A percentile compares a stretch with the other conserved stretches of the same genome.
Evolutionary conservation across 768 basidiomycete genomes (phyloP).

Genomic region (Neoboletus magnificus): DNA sequence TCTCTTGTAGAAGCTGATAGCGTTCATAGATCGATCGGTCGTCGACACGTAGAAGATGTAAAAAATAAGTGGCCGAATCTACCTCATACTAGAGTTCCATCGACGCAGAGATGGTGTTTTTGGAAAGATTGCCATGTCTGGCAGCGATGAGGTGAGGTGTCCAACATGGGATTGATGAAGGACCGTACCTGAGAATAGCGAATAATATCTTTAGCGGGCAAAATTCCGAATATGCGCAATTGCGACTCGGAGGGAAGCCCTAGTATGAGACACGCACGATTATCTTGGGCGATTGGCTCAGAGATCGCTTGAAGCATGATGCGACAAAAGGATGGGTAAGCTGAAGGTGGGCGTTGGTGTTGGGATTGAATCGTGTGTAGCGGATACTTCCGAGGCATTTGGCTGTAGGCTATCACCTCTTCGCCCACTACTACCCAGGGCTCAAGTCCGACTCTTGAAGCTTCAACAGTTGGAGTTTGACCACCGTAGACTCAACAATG

Average conservation of each 20-base stretch:
- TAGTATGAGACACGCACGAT: neutral
- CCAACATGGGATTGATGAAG: neutral
- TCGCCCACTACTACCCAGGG: too few relatives aligned
- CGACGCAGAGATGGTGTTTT: neutral
- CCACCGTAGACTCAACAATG: too few relatives aligned
- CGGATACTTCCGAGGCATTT: too few relatives aligned
- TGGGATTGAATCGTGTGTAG: too few relatives aligned
- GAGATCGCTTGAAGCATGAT: neutral
- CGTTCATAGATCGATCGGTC: neutral
- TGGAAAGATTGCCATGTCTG: neutral
- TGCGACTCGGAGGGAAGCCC: neutral
- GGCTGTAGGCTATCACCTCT: too few relatives aligned
- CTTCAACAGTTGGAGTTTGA: too few relatives aligned
- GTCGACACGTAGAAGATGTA: neutral
- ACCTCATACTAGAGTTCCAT: neutral
- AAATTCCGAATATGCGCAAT: neutral
- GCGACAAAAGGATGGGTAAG: neutral
- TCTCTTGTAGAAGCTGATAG: neutral
- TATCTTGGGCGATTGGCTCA: neutral
- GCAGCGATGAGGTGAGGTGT: neutral
- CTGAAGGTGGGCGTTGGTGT: neutral
- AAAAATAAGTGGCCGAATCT: neutral
- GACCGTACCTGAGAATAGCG: neutral
- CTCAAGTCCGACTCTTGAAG: too few relatives aligned
- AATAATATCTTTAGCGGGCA: neutral